Base-by-base conservation (phyloP, 495 filamentous ascomycete genomes). In the Xylaria grammica region DNA sequence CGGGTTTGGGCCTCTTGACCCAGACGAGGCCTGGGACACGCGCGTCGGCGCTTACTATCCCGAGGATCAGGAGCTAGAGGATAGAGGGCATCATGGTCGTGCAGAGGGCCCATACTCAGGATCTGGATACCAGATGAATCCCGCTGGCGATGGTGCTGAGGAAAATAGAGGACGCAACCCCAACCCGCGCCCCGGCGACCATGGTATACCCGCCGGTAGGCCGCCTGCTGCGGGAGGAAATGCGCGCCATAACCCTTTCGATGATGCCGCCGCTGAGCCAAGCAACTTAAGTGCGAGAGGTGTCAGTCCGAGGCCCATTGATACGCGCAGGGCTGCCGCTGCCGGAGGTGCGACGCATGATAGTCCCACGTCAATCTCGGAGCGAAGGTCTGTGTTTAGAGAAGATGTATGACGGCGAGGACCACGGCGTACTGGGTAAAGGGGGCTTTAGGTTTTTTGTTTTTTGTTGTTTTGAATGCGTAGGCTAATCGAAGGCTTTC, bases 11-110 rank as follows among this genome's bases (percentile, higher is more conserved):
- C 69, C 81, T 20, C 77, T 90, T 29, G 89, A 92, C 69, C 89
- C 87, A 0, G 89, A 92, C 72, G 88, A 89, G 62, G 88, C 89
- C 26, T 92, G 89, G 89, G 88, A 91, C 77, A 67, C 88, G 52
- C 71, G 86, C 36, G 89, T 92, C 4, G 87, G 79, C 7, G 59
- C 63, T 38, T 73, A 74, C 49, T 86, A 87, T 67, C 86, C 88
- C 63, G 82, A 91, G 65, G 89, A 90, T 76, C 83, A 88, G 67
- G 89, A 91, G 73, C 71, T 85, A 8, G 81, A 81, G 0, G 36
- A 75, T 72, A 46, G 69, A 66, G 32, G 29, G 1, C 49, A 62
- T 15, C 67, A 67, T 1, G 40, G 29, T 30, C 46, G 30, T 22
- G 2, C 40, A 6, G 50, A 29, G 6, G 48, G 30, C 20, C 49